Evolutionary conservation across 345 rosid genomes (phyloP), one percentile per base, ranked within the genome.

Genomic region (Salix dunnii): DNA sequence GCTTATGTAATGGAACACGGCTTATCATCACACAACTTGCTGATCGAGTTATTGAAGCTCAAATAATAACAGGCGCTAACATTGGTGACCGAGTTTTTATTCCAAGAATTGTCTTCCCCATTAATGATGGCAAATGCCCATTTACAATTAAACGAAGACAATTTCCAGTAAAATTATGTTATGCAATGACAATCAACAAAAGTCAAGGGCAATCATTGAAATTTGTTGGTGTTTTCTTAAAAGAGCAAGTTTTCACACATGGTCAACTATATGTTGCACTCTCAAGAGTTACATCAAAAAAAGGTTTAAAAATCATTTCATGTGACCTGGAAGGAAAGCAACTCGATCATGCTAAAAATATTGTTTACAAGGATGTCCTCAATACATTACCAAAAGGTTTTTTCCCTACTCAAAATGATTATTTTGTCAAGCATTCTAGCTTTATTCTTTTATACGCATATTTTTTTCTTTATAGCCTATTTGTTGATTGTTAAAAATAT

Each of bases 1-100:
- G n/a, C n/a, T n/a, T n/a, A n/a, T n/a, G n/a, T n/a, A 77, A 77
- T 63, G 71, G 64, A 1, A 71, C 75, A 62, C n/a, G 80, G 25
- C 18, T 53, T 23, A 35, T 48, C 7, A 46, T 70, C 38, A 71
- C 58, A 21, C 27, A 20, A 3, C n/a, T 62, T 1, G 48, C 33
- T 1, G 28, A 4, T 7, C 18, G 16, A 35, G 53, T 70, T 1
- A 28, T 77, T 20, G 75, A 71, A 40, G 75, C n/a, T 0, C 10
- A 31, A 3, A 71, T 71, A 3, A 25, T 77, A 2, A 70, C 55
- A 0, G 75, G 80, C 0, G 28, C 3, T 12, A 31, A 62, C 16
- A 13, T 21, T 7, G 48, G 75, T 11, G 16, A 20, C 6, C 18
- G 36, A 46, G 71, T 70, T 9, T 77, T 25, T 4, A 63, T 60